Conservation (phyloP, 257 asterid genomes). For the Hygrophila difformis region DNA sequence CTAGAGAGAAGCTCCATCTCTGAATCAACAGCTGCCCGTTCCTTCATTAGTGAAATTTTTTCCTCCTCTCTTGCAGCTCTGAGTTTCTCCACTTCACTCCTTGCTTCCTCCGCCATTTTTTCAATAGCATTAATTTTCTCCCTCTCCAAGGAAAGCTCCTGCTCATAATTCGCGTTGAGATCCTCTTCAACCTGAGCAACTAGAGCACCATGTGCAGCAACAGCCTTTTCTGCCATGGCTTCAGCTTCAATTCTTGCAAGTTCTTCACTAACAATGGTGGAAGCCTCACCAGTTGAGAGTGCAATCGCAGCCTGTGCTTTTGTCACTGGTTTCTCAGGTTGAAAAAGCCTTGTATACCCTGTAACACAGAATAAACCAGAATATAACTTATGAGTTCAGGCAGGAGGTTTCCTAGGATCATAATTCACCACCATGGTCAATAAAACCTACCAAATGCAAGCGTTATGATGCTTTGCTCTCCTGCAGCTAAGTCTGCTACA, state of each 20-base stretch:
- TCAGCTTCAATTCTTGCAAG: conserved; percentile 97
- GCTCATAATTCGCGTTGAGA: conserved; percentile 62
- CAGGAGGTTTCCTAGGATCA: not conserved
- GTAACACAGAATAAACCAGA: conserved; percentile 12
- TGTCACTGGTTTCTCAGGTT: conserved; percentile 95
- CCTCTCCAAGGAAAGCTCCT: conserved; percentile 66
- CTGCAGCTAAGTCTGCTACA: conserved; percentile 78
- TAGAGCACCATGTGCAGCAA: conserved; percentile 82
- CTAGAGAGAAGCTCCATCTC: conserved; percentile 81
- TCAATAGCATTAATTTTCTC: conserved; percentile 66
- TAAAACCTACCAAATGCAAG: conserved; percentile 78
- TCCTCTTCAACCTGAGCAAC: conserved; percentile 91
- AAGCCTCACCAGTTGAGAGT: conserved; percentile 84
- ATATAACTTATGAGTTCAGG: not conserved
- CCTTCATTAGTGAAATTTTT: conserved; percentile 63
- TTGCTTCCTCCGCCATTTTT: conserved; percentile 77
- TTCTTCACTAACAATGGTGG: conserved; percentile 75
- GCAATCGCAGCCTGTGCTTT: conserved; percentile 97
- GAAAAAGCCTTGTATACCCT: conserved; percentile 98
- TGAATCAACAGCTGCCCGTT: conserved; percentile 84
- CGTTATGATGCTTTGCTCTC: conserved; percentile 84
- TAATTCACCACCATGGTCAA: not conserved
- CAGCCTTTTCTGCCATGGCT: conserved; percentile 94
- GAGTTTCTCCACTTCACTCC: conserved; percentile 64
- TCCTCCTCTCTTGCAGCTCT: conserved; percentile 73